A percentile compares a stretch with the other conserved stretches of the same genome.
These are phyloP conservation scores for Eimeria tenella DNA, from an alignment of 169 alveolate species.

Conservation along the genomic window DNA sequence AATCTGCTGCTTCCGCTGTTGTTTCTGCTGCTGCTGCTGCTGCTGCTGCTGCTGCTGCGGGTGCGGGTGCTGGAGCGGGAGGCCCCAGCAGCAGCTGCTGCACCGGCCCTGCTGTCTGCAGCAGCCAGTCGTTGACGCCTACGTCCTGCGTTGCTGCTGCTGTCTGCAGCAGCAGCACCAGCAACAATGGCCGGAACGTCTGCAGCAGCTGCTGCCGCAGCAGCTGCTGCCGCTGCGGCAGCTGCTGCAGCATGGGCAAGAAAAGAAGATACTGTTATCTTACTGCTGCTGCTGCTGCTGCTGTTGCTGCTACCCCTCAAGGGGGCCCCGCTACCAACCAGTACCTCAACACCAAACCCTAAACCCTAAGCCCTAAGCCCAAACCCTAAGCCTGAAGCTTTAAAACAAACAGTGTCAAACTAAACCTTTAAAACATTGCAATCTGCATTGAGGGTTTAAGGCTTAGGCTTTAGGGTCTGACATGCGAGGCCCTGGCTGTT, in stretches of 20 bases:
- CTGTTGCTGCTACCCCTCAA: neutral
- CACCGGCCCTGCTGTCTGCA: neutral
- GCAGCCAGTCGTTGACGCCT: neutral
- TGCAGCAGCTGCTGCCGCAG: too few relatives aligned
- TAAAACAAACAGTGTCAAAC: neutral
- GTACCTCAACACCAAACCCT: neutral
- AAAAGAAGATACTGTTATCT: neutral
- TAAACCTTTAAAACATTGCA: neutral
- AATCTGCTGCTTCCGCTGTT: neutral
- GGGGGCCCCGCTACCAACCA: neutral
- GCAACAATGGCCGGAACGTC: neutral
- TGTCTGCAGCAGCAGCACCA: neutral
- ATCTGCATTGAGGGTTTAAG: neutral
- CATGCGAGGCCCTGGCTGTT: too few relatives aligned
- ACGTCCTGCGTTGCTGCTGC: neutral
- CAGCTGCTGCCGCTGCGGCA: neutral
- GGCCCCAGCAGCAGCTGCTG: neutral
- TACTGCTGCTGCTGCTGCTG: neutral
- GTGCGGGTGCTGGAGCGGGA: neutral
- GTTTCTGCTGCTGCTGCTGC: too few relatives aligned
- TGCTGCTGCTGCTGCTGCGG: neutral
- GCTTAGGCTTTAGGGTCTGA: neutral
- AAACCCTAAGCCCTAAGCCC: neutral
- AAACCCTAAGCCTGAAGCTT: neutral
- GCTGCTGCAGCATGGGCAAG: constrained; percentile 1